These are phyloP conservation scores for Kappamyces sp. DNA, from an alignment of 192 early-diverging fungal genomes.

Conservation along the genomic window DNA sequence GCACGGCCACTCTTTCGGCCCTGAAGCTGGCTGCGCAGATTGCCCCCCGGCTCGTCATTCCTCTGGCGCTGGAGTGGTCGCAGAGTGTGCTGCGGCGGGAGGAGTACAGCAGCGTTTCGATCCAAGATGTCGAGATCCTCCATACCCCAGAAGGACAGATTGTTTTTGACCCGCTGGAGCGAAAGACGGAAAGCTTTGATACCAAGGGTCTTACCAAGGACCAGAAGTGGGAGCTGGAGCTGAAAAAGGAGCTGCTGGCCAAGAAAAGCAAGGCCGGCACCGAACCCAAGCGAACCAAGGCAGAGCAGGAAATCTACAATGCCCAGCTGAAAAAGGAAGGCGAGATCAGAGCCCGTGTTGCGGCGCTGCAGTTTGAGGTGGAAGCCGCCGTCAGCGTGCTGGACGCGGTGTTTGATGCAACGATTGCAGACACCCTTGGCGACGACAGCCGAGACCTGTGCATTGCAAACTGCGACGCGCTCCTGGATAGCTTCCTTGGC, in stretches of 20 bases:
- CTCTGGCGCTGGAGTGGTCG: conserved; percentile 38
- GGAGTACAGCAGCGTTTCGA: conserved; percentile 42
- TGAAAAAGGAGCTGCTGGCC: conserved; percentile 62
- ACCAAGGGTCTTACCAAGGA: conserved; percentile 40
- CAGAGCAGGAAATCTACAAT: conserved; percentile 68
- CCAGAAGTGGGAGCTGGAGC: conserved; percentile 73
- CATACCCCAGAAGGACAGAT: conserved; percentile 59
- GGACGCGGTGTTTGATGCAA: conserved; percentile 55
- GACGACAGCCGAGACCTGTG: conserved; percentile 42
- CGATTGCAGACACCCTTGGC: conserved; percentile 44
- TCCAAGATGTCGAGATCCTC: conserved; percentile 66
- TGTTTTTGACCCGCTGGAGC: conserved; percentile 63
- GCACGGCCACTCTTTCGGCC: conserved; percentile 56
- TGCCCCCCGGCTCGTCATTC: conserved; percentile 46
- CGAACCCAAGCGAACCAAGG: conserved; percentile 59
- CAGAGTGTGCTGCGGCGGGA: conserved; percentile 41
- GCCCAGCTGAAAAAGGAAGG: conserved; percentile 67
- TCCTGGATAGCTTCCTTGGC: too few species aligned
- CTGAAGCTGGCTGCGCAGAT: conserved; percentile 61
- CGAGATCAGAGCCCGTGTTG: conserved; percentile 61
- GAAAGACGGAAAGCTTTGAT: conserved; percentile 36
- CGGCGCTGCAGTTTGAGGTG: conserved; percentile 42
- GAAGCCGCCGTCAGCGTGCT: conserved; percentile 60
- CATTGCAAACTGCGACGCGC: too few species aligned
- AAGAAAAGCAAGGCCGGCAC: conserved; percentile 44